Evolutionary conservation across 768 basidiomycete genomes (phyloP).

Genomic region (Kwoniella newhampshirensis): DNA sequence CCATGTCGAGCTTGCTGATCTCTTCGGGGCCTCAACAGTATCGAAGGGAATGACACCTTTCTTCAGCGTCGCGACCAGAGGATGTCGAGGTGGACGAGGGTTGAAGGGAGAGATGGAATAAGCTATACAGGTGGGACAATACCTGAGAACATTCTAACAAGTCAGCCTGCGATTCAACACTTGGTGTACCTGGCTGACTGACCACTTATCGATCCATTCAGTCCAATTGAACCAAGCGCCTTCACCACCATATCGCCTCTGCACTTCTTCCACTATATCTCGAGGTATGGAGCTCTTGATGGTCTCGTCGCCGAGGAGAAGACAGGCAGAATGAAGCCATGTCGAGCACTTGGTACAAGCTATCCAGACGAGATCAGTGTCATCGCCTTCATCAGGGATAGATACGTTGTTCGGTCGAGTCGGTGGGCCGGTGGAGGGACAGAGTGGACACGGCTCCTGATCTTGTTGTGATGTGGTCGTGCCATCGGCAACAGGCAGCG

Average conservation of each 20-base stretch:
- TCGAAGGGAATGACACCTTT: slow-evolving; percentile 15
- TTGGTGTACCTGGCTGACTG: slow-evolving; percentile 2
- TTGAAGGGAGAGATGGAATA: slow-evolving; percentile 21
- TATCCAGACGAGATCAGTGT: slow-evolving; percentile 34
- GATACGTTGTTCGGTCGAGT: slow-evolving; percentile 11
- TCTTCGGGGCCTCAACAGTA: slow-evolving; percentile 1
- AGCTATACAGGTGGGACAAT: slow-evolving; percentile 34
- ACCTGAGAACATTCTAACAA: slow-evolving; percentile 20
- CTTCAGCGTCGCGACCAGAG: slow-evolving; percentile 32
- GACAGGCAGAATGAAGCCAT: slow-evolving; percentile 49
- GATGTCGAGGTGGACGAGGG: slow-evolving; percentile 35
- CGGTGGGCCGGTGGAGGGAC: slow-evolving; percentile 23
- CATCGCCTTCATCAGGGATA: slow-evolving; percentile 1
- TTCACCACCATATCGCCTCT: slow-evolving; percentile 11
- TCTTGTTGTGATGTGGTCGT: no score
- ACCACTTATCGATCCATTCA: slow-evolving; percentile 41
- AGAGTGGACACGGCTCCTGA: slow-evolving; percentile 25
- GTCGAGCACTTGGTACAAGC: slow-evolving; percentile 41
- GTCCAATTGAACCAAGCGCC: slow-evolving; percentile 44
- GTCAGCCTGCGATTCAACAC: neutral
- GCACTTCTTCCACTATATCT: slow-evolving; percentile 18
- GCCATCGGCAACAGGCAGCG: no score
- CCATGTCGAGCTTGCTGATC: slow-evolving; percentile 5
- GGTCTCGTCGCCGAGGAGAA: slow-evolving; percentile 25
- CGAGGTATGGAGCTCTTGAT: slow-evolving; percentile 26